These are phyloP conservation scores for Talaromyces sp. DNA, from an alignment of 2,329 filamentous ascomycete genomes.

Conservation along the genomic window DNA sequence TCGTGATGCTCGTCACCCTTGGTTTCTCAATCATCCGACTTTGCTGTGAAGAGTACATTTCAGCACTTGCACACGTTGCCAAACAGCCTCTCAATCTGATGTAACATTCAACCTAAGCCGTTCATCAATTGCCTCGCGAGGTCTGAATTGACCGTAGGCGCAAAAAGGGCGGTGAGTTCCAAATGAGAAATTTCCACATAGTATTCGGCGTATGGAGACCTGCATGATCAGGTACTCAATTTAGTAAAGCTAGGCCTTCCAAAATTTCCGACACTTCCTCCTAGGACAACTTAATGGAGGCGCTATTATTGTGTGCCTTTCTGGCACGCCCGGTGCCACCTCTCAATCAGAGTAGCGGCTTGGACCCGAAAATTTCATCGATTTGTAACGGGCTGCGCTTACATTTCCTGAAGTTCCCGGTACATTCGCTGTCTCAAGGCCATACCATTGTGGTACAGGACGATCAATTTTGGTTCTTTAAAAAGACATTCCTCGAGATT, in stretches of 20 bases:
- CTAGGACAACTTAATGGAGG: conserved; percentile 13
- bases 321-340: background rate
- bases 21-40: background rate
- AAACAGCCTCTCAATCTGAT: background rate
- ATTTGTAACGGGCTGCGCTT: background rate
- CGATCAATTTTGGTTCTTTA: background rate
- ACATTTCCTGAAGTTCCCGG: background rate
- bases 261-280: conserved; percentile 2
- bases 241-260: conserved; percentile 11
- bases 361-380: conserved; percentile 2
- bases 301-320: conserved; percentile 11
- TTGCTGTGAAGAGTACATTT: background rate
- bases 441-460: background rate
- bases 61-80: background rate
- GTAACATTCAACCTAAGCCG: background rate
- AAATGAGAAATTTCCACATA: conserved; percentile 5
- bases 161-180: conserved; percentile 17
- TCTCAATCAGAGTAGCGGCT: background rate
- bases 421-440: background rate
- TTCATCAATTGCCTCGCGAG: background rate
- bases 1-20: background rate
- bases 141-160: background rate
- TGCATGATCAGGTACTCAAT: conserved; percentile 14
- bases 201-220: conserved; percentile 17
- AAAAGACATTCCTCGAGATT: background rate